phyloP scores from a whole-genome alignment of 768 basidiomycete species.

The Lyophyllum semitale region DNA sequence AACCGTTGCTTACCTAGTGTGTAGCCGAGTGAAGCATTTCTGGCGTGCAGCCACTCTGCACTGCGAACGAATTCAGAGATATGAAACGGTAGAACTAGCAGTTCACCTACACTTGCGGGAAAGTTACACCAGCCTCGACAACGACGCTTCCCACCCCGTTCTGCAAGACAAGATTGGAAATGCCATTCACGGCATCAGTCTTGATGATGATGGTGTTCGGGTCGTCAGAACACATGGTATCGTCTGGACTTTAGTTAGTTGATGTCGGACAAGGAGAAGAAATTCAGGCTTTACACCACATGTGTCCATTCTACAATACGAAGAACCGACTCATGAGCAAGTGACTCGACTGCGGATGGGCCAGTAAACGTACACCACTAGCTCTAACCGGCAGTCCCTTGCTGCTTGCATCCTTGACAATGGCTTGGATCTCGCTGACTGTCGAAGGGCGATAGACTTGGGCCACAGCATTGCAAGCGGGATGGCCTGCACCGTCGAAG shows the following conservation, averaged over 20 bases:
- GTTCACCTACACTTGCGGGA: slow-evolving; percentile 32
- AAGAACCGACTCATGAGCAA: background rate
- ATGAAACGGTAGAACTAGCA: background rate
- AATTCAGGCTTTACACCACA: slow-evolving; percentile 32
- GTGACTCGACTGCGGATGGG: background rate
- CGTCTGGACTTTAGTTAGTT: slow-evolving; percentile 21
- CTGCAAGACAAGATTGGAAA: slow-evolving; percentile 30
- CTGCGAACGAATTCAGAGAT: slow-evolving; percentile 13
- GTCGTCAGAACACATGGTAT: slow-evolving; percentile 41
- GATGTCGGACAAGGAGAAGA: background rate
- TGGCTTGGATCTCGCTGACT: slow-evolving; percentile 30
- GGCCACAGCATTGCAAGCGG: slow-evolving; percentile 32
- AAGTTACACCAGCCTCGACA: slow-evolving; percentile 37
- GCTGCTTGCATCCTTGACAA: slow-evolving; percentile 33
- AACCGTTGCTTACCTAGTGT: slow-evolving; percentile 26
- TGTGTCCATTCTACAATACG: slow-evolving; percentile 33
- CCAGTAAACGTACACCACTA: slow-evolving; percentile 29
- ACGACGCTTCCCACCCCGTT: slow-evolving; percentile 31
- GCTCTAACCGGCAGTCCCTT: slow-evolving; percentile 32
- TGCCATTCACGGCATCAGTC: slow-evolving; percentile 33
- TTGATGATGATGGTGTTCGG: slow-evolving; percentile 35
- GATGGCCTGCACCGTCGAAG: slow-evolving; percentile 36
- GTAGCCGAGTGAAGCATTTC: slow-evolving; percentile 33
- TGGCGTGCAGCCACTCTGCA: slow-evolving; percentile 35
- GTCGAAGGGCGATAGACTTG: slow-evolving; percentile 32